Conservation (phyloP, 2,329 filamentous ascomycete genomes). For the Bipolaris victoriae region DNA sequence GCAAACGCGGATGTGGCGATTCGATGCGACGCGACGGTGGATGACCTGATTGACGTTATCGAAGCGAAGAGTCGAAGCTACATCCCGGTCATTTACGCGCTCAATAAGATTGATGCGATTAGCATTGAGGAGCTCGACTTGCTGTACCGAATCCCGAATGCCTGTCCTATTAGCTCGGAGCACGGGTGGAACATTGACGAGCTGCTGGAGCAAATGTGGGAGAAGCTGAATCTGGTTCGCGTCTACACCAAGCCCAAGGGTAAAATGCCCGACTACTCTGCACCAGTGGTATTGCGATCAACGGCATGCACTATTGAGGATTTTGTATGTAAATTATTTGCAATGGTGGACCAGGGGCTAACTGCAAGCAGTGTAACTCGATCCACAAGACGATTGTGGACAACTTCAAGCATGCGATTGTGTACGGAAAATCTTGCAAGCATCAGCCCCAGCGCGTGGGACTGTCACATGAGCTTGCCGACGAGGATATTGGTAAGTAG, state of each 20-base stretch:
- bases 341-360: constrained; percentile 49
- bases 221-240: constrained; percentile 86
- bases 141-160: constrained; percentile 94
- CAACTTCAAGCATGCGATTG: constrained; percentile 92
- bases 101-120: constrained; percentile 99
- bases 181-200: constrained; percentile 97
- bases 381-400: constrained; percentile 97
- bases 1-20: constrained; percentile 97
- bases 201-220: constrained; percentile 97
- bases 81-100: constrained; percentile 97
- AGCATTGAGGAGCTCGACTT: constrained; percentile 97
- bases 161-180: constrained; percentile 95
- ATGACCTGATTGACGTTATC: constrained; percentile 94
- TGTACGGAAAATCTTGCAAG: constrained; percentile 97
- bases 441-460: constrained; percentile 97
- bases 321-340: constrained; percentile 71
- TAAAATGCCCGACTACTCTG: constrained; percentile 86
- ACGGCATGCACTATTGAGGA: constrained; percentile 90
- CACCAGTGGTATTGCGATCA: constrained; percentile 86
- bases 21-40: constrained; percentile 94
- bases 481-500: constrained; percentile 91
- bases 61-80: constrained; percentile 95
- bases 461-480: constrained; percentile 85
- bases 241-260: constrained; percentile 99
- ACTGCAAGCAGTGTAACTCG: constrained; percentile 77